These are phyloP conservation scores for Pythium vanterpoolii DNA, from an alignment of 352 stramenopile species.

Conservation along the genomic window DNA sequence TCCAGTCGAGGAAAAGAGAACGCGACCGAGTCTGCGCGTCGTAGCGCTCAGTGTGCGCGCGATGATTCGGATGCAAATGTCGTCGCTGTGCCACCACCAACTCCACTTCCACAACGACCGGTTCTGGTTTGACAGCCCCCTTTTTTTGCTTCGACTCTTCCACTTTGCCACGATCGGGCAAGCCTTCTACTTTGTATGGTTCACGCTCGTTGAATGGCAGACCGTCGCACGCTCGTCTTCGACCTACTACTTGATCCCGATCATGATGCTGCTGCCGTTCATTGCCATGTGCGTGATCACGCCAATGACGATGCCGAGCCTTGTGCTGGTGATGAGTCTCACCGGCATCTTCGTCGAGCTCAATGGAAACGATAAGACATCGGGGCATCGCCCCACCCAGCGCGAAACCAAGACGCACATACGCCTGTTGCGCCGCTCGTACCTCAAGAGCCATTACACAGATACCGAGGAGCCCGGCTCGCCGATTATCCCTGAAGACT, in stretches of 20 bases:
- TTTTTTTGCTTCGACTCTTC: conserved; percentile 70
- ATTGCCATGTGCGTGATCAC: conserved; percentile 75
- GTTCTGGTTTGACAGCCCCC: conserved; percentile 82
- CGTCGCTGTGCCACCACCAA: conserved; percentile 76
- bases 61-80: conserved; percentile 86
- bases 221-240: conserved; percentile 27
- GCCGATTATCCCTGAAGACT: background rate
- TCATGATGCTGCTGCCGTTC: conserved; percentile 70
- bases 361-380: conserved; percentile 30
- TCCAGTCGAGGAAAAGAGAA: background rate
- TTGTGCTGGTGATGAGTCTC: conserved; percentile 86
- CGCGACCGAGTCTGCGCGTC: conserved; percentile 44
- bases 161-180: conserved; percentile 86
- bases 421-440: conserved; percentile 67
- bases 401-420: conserved; percentile 65
- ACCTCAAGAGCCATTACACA: conserved; percentile 61
- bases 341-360: conserved; percentile 85
- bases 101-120: conserved; percentile 78
- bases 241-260: conserved; percentile 31
- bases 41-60: conserved; percentile 62
- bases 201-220: conserved; percentile 69
- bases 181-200: conserved; percentile 85
- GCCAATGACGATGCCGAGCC: conserved; percentile 81
- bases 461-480: conserved; percentile 26
- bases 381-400: conserved; percentile 28